Conservation (phyloP, 768 basidiomycete species). For the Lactarius akahatsu region DNA sequence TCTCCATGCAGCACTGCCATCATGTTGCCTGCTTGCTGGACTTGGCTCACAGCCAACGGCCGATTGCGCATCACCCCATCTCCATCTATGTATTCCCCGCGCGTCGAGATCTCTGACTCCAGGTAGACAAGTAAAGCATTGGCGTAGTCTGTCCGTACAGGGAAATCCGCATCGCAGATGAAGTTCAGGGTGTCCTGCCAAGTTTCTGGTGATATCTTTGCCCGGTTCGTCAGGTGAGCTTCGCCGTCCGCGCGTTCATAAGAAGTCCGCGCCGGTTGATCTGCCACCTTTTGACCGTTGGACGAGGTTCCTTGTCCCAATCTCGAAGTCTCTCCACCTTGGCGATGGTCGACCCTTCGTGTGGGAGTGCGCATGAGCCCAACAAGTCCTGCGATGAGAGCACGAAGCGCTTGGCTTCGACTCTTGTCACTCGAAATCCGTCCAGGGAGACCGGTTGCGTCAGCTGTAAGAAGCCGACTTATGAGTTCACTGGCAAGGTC, state of each 20-base stretch:
- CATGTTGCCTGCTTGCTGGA: conserved; percentile 47
- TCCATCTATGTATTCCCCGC: conserved; percentile 49
- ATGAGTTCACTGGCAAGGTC: conserved; percentile 86
- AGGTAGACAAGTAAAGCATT: conserved; percentile 74
- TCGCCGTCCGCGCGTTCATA: conserved; percentile 30
- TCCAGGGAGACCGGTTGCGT: conserved; percentile 57
- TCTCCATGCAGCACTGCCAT: conserved; percentile 58
- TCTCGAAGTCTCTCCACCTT: conserved; percentile 15
- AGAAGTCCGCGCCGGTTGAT: conserved; percentile 18
- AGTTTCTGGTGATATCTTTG: conserved; percentile 71
- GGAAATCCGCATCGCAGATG: conserved; percentile 73
- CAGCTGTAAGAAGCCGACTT: conserved; percentile 66
- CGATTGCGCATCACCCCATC: conserved; percentile 49
- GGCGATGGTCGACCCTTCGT: conserved; percentile 13
- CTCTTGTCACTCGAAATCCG: conserved; percentile 41
- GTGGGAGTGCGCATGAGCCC: conserved; percentile 66
- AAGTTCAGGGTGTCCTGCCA: conserved; percentile 91
- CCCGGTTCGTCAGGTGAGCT: conserved; percentile 52
- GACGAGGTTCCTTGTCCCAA: conserved; percentile 24
- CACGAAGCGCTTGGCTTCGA: conserved; percentile 66
- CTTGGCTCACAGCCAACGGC: conserved; percentile 49
- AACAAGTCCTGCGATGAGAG: conserved; percentile 64
- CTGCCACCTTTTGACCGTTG: conserved; percentile 5
- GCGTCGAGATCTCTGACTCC: conserved; percentile 68
- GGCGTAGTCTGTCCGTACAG: conserved; percentile 79